These are phyloP conservation scores for Acidiella bohemica DNA, from an alignment of 495 filamentous ascomycete genomes.

Conservation along the genomic window DNA sequence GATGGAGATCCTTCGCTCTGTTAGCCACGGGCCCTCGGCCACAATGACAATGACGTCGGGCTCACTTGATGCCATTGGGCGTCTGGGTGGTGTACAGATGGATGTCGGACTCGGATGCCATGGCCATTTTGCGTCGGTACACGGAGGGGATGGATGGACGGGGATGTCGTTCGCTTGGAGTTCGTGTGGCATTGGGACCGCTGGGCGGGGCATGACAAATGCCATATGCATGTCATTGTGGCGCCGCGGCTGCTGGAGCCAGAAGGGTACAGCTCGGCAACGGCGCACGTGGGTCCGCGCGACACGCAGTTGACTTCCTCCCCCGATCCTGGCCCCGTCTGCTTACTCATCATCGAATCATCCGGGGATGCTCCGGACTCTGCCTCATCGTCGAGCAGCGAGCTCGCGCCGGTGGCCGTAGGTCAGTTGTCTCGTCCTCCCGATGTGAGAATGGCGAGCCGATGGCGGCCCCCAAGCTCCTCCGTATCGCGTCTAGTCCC, in stretches of 20 bases:
- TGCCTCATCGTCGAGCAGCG: slow-evolving; percentile 45
- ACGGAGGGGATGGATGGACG: neutral
- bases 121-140: neutral
- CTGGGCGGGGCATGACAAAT: too few relatives aligned
- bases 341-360: neutral
- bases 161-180: too few relatives aligned
- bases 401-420: too few relatives aligned
- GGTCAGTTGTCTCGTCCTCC: too few relatives aligned
- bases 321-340: too few relatives aligned
- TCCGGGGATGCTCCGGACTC: slow-evolving; percentile 54
- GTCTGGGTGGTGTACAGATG: slow-evolving; percentile 41
- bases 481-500: too few relatives aligned
- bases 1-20: slow-evolving; percentile 46
- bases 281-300: too few relatives aligned
- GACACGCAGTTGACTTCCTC: too few relatives aligned
- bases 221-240: too few relatives aligned
- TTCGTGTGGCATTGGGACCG: too few relatives aligned
- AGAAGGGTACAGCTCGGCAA: neutral
- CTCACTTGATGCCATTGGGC: slow-evolving; percentile 56
- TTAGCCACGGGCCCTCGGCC: neutral
- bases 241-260: neutral
- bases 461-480: slow-evolving; percentile 27
- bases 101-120: slow-evolving; percentile 27
- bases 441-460: slow-evolving; percentile 50
- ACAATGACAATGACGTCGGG: neutral